Conservation (phyloP, 2,329 filamentous ascomycete species). For the Aureobasidium melanogenum region DNA sequence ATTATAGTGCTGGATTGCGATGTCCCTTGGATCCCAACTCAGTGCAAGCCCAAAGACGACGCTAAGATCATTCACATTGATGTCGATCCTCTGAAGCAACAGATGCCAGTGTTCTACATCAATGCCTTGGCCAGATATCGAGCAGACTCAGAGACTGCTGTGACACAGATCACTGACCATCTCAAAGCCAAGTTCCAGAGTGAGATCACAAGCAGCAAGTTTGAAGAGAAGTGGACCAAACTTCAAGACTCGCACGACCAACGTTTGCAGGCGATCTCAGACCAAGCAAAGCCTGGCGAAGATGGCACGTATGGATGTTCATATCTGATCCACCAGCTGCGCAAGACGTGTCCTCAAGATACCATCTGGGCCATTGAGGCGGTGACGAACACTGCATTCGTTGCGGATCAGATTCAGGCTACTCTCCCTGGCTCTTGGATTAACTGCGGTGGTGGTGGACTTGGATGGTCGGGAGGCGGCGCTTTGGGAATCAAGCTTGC, state of each 20-base stretch:
- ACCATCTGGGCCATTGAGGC: constrained; percentile 72
- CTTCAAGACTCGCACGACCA: constrained; percentile 51
- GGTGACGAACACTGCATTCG: constrained; percentile 60
- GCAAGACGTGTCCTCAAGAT: constrained; percentile 49
- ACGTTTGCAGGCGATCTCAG: constrained; percentile 52
- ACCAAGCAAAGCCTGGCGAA: constrained; percentile 46
- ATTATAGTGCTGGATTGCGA: constrained; percentile 84
- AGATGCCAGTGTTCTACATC: constrained; percentile 52
- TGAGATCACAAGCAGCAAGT: constrained; percentile 34
- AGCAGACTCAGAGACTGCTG: constrained; percentile 44
- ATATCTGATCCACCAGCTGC: constrained; percentile 48
- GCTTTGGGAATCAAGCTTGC: constrained; percentile 71
- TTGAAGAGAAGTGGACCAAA: constrained; percentile 41
- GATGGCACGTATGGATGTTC: constrained; percentile 55
- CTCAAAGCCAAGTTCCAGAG: constrained; percentile 42
- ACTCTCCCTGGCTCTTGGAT: constrained; percentile 65
- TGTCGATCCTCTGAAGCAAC: constrained; percentile 56
- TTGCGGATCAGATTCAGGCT: constrained; percentile 63
- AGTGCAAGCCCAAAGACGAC: constrained; percentile 48
- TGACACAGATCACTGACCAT: constrained; percentile 61
- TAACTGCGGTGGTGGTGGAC: constrained; percentile 71
- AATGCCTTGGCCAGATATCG: constrained; percentile 43
- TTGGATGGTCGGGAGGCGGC: constrained; percentile 71
- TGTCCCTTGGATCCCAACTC: constrained; percentile 86
- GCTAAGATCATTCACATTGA: constrained; percentile 58